A percentile compares a stretch with the other conserved stretches of the same genome.
These are phyloP conservation scores for Mallotus repandus DNA, from an alignment of 441 rosid species.

Conservation along the genomic window DNA sequence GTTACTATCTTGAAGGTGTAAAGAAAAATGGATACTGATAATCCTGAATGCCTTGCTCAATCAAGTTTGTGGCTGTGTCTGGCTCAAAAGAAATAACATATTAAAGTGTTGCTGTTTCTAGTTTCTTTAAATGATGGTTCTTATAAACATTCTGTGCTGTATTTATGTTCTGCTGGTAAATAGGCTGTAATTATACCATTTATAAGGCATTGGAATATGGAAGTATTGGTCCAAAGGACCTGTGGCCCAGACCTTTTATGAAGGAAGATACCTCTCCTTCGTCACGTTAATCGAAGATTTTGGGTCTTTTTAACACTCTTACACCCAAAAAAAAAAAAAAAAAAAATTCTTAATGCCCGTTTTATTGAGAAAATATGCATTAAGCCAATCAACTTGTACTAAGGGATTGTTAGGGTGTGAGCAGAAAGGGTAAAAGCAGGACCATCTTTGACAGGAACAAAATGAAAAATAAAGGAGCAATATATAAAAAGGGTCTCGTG, in stretches of 20 bases:
- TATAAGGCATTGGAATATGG: too few species aligned
- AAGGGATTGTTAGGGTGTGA: neutral
- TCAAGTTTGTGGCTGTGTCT: neutral
- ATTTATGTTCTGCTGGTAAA: neutral
- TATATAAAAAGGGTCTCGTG: neutral
- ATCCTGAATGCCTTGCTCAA: neutral
- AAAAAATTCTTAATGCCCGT: neutral
- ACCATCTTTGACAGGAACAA: slow-evolving; percentile 1
- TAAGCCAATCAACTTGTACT: neutral
- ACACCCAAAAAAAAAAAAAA: too few species aligned
- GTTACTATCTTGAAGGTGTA: neutral
- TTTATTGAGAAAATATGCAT: neutral
- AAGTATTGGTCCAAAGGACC: neutral
- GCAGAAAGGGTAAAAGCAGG: slow-evolving; percentile 3
- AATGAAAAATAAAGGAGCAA: neutral
- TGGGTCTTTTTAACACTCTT: neutral
- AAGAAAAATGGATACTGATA: neutral
- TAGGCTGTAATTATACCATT: neutral
- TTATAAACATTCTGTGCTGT: neutral
- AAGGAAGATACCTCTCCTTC: neutral
- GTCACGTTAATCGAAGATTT: neutral
- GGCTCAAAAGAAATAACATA: too few species aligned
- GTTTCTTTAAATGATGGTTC: neutral
- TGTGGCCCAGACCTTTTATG: neutral
- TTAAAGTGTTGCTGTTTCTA: too few species aligned